Evolutionary conservation across 805 yeast genomes (phyloP).

Genomic region (Hanseniaspora valbyensis): DNA sequence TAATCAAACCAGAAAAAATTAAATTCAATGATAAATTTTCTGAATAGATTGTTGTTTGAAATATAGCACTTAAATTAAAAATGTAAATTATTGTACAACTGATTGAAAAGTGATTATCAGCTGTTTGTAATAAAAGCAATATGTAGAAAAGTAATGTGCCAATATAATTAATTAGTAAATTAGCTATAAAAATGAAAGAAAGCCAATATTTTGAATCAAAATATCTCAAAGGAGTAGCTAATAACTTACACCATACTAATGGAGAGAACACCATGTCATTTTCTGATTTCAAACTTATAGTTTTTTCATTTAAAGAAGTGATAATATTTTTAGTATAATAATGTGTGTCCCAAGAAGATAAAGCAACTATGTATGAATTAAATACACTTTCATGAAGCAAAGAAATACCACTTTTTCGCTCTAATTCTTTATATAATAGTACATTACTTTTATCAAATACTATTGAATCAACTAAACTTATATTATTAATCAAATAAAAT

Average conservation of each 20-base stretch:
- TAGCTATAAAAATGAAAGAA: neutral
- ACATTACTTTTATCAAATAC: constrained; percentile 10
- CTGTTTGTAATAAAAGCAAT: neutral
- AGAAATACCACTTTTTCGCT: neutral
- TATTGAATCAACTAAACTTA: neutral
- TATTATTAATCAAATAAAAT: neutral
- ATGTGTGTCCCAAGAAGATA: constrained; percentile 14
- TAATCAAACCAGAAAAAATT: neutral
- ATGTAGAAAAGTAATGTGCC: neutral
- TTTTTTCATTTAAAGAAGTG: neutral
- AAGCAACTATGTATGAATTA: neutral
- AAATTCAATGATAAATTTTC: constrained; percentile 3
- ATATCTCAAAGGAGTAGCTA: neutral
- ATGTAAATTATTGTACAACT: neutral
- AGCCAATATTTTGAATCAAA: neutral
- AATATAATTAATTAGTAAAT: neutral
- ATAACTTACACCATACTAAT: neutral
- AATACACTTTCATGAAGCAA: neutral
- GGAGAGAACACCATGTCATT: constrained; percentile 12
- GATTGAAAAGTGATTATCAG: neutral
- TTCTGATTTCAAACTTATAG: neutral
- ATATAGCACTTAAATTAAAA: constrained; percentile 6
- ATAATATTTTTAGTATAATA: constrained; percentile 9
- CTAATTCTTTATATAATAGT: neutral
- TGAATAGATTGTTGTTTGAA: constrained; percentile 8